A percentile compares a stretch with the other conserved stretches of the same genome.
These are phyloP conservation scores for Telopea speciosissima DNA, from an alignment of 177 flowering plant genomes.

Conservation along the genomic window DNA sequence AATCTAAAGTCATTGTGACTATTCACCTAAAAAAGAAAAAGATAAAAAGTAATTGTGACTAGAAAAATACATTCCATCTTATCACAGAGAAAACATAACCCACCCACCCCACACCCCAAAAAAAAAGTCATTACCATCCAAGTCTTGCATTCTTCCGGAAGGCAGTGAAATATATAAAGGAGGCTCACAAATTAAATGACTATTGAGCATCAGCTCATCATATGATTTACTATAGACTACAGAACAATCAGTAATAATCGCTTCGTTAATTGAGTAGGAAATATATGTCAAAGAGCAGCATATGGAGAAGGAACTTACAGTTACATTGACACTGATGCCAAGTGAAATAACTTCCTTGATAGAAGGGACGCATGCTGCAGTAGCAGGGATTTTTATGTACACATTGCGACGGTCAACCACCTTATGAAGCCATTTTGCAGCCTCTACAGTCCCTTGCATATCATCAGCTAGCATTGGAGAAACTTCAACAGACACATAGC, in stretches of 20 bases:
- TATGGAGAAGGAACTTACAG: slow-evolving; percentile 51
- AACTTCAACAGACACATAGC: slow-evolving; percentile 98
- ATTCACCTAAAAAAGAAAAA: no score
- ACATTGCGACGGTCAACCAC: slow-evolving; percentile 79
- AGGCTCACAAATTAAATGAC: no score
- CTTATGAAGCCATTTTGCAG: slow-evolving; percentile 90
- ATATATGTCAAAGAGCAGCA: not conserved
- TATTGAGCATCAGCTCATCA: no score
- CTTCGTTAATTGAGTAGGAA: not conserved
- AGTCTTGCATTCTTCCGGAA: no score
- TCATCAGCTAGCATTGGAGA: slow-evolving; percentile 93
- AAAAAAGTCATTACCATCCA: no score
- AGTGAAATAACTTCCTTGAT: slow-evolving; percentile 73
- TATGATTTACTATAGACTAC: no score
- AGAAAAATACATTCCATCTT: no score
- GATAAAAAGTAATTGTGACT: no score
- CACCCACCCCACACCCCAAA: no score
- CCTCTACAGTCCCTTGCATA: slow-evolving; percentile 82
- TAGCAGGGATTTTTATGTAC: slow-evolving; percentile 96
- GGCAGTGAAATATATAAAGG: no score
- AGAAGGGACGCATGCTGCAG: slow-evolving; percentile 83
- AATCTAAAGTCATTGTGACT: no score
- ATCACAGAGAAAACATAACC: no score
- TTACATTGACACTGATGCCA: slow-evolving; percentile 96
- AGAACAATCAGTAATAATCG: not conserved